phyloP scores from a whole-genome alignment of 306 rosid species.

The Elaeagnus macrophylla region DNA sequence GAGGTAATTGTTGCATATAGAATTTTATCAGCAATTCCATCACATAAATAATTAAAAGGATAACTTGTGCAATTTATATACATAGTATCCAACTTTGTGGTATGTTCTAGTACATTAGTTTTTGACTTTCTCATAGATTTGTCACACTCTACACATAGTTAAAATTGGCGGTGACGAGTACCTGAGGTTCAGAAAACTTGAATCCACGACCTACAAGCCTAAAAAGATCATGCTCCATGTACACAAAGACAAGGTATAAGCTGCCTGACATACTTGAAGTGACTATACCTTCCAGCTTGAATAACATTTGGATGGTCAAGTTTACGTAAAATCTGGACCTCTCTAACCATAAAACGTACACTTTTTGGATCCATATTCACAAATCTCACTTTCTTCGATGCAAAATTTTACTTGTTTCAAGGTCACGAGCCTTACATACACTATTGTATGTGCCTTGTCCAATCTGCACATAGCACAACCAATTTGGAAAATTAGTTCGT shows the following conservation, averaged over 20 bases:
- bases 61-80: too few relatives aligned
- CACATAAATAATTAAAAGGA: constrained; percentile 1
- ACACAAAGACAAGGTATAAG: constrained; percentile 86
- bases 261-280: constrained; percentile 74
- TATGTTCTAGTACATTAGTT: too few relatives aligned
- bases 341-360: constrained; percentile 95
- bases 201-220: constrained; percentile 54
- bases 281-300: constrained; percentile 80
- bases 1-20: constrained; percentile 57
- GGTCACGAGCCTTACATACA: constrained; percentile 79
- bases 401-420: constrained; percentile 72
- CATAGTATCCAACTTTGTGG: too few relatives aligned
- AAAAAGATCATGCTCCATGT: constrained; percentile 96
- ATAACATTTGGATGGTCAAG: constrained; percentile 90
- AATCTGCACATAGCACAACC: constrained; percentile 37
- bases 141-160: too few relatives aligned
- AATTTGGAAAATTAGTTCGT: constrained; percentile 5
- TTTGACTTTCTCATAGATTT: too few relatives aligned
- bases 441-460: constrained; percentile 97
- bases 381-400: constrained; percentile 85
- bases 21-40: constrained; percentile 63
- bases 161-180: constrained; percentile 6
- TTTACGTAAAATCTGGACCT: constrained; percentile 76
- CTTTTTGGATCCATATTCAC: constrained; percentile 73
- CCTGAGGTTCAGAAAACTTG: constrained; percentile 82